Base-by-base conservation (phyloP, 345 rosid genomes). In the Diplotaxis tenuifolia region DNA sequence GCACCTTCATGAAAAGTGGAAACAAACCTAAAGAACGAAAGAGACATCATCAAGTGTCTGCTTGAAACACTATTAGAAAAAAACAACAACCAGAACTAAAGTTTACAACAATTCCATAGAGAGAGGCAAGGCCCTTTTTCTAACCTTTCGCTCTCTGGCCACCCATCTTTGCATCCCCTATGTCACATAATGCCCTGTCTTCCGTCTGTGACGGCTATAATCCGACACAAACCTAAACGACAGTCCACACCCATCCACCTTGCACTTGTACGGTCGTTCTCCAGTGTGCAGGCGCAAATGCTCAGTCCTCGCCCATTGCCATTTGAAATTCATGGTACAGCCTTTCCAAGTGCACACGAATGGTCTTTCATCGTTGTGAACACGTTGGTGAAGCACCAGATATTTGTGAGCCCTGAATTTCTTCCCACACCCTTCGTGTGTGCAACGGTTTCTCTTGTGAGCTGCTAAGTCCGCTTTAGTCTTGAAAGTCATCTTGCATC, bases 291-390 rank as follows among this genome's bases (percentile, higher is more conserved):
- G 86, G 58, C 99, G 83, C 57, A 92, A 81, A 81, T 95, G 99
- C 84, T 95, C 99, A 0, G 96, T 95, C 85, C 99, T 89, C 10
- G 99, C 99, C 99, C 99, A 95, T 5, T 92, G 96, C 99, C 99
- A 95, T 84, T 95, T 92, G 85, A 95, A 95, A 5, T 93, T 81
- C 97, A 85, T 86, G n/a, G 84, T 49, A 66, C 99, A 95, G 20
- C 91, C 99, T 74, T 92, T 73, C 98, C 96, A 95, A 0, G 94
- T 87, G 75, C 99, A 95, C 70, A 76, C 84, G 47, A 89, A 86
- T 9, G 99, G 99, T 78, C 97, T 80, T 5, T 87, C 88, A 67
- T 92, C 97, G 21, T 86, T 93, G 11, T 95, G 99, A 53, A 95
- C 99, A 4, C 97, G 92, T 61, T 87, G 94, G 72, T 95, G 99